Percentiles rank a stretch among this genome's conserved stretches.
Evolutionary conservation across 106 monocot species (phyloP).

Genomic region (Dioscorea dumetorum): DNA sequence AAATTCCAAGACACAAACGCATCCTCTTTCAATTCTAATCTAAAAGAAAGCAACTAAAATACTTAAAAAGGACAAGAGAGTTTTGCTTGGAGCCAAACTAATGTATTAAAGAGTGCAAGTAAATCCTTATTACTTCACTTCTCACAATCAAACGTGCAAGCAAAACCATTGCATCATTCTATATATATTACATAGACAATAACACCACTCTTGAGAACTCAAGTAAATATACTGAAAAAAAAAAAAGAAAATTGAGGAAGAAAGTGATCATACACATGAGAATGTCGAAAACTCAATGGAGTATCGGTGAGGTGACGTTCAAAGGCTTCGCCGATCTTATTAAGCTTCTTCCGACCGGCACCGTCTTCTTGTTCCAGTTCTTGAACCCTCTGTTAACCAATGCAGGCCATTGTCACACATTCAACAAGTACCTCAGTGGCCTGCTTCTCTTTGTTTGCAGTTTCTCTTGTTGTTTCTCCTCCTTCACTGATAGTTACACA

Average conservation of each 20-base stretch:
- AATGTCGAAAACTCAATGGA: background rate
- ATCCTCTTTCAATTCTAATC: background rate
- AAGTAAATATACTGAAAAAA: background rate
- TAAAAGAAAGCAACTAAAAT: too few species aligned
- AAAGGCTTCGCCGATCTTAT: constrained; percentile 29
- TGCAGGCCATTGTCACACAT: constrained; percentile 20
- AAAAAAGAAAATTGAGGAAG: background rate
- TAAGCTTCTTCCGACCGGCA: constrained; percentile 40
- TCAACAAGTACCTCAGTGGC: constrained; percentile 23
- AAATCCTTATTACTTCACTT: background rate
- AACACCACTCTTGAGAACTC: background rate
- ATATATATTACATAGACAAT: background rate
- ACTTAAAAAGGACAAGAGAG: too few species aligned
- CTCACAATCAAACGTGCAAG: background rate
- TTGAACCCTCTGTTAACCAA: constrained; percentile 30
- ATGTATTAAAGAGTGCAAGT: background rate
- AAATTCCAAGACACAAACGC: background rate
- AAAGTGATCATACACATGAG: background rate
- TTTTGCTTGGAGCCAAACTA: background rate
- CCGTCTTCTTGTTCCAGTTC: constrained; percentile 50
- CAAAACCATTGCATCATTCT: background rate
- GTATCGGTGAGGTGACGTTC: constrained; percentile 13
- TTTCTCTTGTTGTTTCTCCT: constrained; percentile 47
- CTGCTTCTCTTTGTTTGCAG: constrained; percentile 26
- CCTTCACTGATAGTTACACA: constrained; percentile 68